These are phyloP conservation scores for Omphalotus olearius DNA, from an alignment of 1,284 basidiomycete species.

Conservation along the genomic window DNA sequence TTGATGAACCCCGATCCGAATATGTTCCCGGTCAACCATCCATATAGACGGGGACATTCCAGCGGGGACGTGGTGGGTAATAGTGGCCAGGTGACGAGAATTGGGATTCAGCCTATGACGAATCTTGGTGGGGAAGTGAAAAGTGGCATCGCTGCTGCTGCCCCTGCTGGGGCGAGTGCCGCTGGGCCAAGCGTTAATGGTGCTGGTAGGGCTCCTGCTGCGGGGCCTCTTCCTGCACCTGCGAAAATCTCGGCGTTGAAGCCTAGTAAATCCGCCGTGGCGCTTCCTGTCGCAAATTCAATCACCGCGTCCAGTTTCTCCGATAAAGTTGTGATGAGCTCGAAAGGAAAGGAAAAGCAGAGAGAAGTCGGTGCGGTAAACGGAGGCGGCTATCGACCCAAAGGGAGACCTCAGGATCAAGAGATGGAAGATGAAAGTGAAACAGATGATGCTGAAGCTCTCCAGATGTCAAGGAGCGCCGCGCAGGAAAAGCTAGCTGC, in stretches of 20 bases:
- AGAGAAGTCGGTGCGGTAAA: conserved; percentile 23
- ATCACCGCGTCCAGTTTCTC: conserved; percentile 25
- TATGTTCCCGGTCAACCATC: conserved; percentile 55
- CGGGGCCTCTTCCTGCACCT: neutral
- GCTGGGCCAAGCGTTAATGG: neutral
- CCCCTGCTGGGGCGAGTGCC: neutral
- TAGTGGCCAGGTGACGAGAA: conserved; percentile 6
- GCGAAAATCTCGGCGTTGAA: conserved; percentile 27
- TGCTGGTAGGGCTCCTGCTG: neutral
- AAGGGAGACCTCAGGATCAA: conserved; percentile 60
- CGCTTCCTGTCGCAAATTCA: conserved; percentile 58
- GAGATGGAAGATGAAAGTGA: conserved; percentile 70
- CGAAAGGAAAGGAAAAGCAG: conserved; percentile 10
- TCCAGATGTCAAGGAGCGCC: conserved; percentile 55
- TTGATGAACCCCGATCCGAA: conserved; percentile 67
- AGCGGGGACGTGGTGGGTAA: conserved; percentile 37
- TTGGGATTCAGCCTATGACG: conserved; percentile 12
- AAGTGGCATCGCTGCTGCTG: neutral
- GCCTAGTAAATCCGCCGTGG: conserved; percentile 62
- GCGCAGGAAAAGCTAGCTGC: conserved; percentile 59
- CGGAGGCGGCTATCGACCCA: conserved; percentile 45
- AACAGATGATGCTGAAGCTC: conserved; percentile 47
- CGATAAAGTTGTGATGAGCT: conserved; percentile 16
- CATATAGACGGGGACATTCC: conserved; percentile 49
- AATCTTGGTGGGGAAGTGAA: conserved; percentile 3